Conservation (phyloP, 2,329 filamentous ascomycete species). For the Daldinia sp. region DNA sequence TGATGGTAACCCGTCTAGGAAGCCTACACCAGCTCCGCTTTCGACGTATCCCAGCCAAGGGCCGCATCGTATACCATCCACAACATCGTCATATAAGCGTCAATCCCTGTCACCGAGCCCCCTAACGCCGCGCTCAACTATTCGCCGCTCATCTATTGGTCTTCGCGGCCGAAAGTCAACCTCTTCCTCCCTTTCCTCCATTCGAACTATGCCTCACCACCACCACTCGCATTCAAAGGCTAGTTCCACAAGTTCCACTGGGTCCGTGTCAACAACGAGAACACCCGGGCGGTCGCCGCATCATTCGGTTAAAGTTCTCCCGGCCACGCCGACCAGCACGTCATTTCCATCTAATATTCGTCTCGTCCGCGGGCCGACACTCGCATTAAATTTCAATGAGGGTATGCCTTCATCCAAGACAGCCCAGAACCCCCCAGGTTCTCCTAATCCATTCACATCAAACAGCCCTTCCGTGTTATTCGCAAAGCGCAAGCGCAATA, state of each 20-base stretch:
- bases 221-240: conserved; percentile 93
- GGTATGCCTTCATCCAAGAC: conserved; percentile 61
- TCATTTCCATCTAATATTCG: conserved; percentile 89
- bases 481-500: conserved; percentile 81
- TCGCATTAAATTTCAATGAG: conserved; percentile 69
- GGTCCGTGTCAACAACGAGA: conserved; percentile 76
- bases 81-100: conserved; percentile 68
- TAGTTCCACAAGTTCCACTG: conserved; percentile 88
- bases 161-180: conserved; percentile 94
- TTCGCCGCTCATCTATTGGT: conserved; percentile 84
- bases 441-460: conserved; percentile 69
- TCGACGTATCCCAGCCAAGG: conserved; percentile 51
- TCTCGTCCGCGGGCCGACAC: conserved; percentile 74
- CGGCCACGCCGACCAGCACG: conserved; percentile 81
- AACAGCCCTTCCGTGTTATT: conserved; percentile 73
- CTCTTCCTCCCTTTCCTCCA: conserved; percentile 92
- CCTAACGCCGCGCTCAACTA: conserved; percentile 86
- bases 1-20: conserved; percentile 43
- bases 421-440: conserved; percentile 60
- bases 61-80: conserved; percentile 45
- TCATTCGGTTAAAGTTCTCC: conserved; percentile 93
- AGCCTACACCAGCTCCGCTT: conserved; percentile 47
- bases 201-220: conserved; percentile 87
- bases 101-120: conserved; percentile 89
- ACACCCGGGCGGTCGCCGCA: conserved; percentile 82